Percentiles rank a stretch among this genome's conserved stretches.
Evolutionary conservation across 78 protist genomes (phyloP).

Genomic region (Chrysochromulina parva): DNA sequence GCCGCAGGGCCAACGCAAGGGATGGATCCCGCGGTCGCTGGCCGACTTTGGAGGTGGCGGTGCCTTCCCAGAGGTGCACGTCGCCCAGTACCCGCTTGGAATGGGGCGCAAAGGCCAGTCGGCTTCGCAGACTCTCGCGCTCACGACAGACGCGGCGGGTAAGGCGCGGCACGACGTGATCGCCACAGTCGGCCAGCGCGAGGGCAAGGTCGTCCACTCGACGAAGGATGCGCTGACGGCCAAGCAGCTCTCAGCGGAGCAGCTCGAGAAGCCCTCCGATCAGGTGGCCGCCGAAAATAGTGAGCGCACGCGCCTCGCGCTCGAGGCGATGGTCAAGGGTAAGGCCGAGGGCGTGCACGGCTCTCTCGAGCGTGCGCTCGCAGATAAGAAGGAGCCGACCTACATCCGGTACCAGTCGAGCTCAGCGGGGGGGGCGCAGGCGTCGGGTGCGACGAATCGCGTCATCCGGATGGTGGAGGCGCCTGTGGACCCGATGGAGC

Average conservation of each 20-base stretch:
- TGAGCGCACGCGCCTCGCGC: not conserved
- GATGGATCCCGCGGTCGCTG: not conserved
- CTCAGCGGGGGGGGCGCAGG: not conserved
- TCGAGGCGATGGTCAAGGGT: not conserved
- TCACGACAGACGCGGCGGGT: conserved; percentile 15
- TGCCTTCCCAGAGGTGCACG: conserved; percentile 41
- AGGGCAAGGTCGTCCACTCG: conserved; percentile 8
- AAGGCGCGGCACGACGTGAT: not conserved
- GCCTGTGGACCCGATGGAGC: conserved; percentile 47
- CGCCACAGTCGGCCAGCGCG: conserved; percentile 24
- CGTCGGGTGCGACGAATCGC: not conserved
- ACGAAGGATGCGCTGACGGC: conserved; percentile 1
- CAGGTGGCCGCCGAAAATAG: conserved; percentile 6
- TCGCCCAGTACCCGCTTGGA: conserved; percentile 34
- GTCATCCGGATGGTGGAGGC: conserved; percentile 42
- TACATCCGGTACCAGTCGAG: conserved; percentile 37
- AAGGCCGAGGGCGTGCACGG: not conserved
- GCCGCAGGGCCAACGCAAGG: not conserved
- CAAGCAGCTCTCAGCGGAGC: no score
- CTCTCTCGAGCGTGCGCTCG: not conserved
- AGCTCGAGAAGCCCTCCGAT: not conserved
- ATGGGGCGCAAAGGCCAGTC: conserved; percentile 38
- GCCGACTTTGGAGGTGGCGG: conserved; percentile 44
- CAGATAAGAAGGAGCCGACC: conserved; percentile 24
- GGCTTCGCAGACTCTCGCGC: not conserved